Conservation (phyloP, 768 basidiomycete genomes). For the Pleurotus ostreatus region DNA sequence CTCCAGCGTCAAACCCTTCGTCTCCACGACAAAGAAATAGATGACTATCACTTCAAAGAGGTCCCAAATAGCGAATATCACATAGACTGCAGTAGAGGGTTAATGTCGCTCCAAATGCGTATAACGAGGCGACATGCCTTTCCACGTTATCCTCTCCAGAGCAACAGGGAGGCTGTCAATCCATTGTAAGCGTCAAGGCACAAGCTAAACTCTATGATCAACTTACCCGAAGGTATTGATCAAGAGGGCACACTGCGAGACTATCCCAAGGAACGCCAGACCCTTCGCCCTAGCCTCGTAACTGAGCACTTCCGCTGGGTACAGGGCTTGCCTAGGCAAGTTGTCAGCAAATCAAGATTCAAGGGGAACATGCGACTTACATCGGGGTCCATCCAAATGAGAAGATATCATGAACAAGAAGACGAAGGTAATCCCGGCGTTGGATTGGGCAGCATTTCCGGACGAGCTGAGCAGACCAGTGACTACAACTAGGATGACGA, state of each 20-base stretch:
- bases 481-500: constrained; percentile 39
- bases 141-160: constrained; percentile 40
- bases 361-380: constrained; percentile 20
- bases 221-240: constrained; percentile 49
- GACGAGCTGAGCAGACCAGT: constrained; percentile 38
- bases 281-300: constrained; percentile 51
- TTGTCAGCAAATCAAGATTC: neutral
- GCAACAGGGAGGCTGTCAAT: constrained; percentile 39
- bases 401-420: constrained; percentile 50
- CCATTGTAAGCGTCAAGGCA: neutral
- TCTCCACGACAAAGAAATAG: constrained; percentile 47
- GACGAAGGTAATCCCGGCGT: constrained; percentile 50
- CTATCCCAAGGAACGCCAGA: constrained; percentile 44
- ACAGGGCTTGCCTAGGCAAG: constrained; percentile 42
- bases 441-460: constrained; percentile 32
- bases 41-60: constrained; percentile 42
- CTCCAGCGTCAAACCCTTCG: constrained; percentile 44
- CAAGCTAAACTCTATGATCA: neutral
- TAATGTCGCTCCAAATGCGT: constrained; percentile 46
- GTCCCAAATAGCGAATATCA: constrained; percentile 50
- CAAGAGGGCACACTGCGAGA: constrained; percentile 36
- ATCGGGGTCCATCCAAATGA: constrained; percentile 57
- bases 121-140: constrained; percentile 27
- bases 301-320: constrained; percentile 48
- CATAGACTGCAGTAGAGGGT: constrained; percentile 32